A percentile compares a stretch with the other conserved stretches of the same genome.
Evolutionary conservation across 2,329 filamentous ascomycete genomes (phyloP).

Genomic region (Talaromyces atroroseus): DNA sequence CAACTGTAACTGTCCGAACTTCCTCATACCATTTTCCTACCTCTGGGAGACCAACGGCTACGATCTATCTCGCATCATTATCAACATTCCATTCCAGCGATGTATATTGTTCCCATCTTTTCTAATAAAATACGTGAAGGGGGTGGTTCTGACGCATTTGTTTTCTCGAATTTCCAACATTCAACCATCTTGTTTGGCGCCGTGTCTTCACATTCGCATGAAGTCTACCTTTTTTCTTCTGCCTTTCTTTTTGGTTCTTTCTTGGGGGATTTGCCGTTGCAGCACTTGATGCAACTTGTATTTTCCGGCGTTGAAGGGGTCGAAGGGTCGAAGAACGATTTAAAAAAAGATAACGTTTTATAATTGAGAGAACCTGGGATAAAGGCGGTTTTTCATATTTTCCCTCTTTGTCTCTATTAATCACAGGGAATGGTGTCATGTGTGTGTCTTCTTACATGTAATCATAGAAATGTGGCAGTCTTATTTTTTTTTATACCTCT

Average conservation of each 20-base stretch:
- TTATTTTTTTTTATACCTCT: background rate
- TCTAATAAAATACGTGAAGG: background rate
- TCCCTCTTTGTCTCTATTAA: background rate
- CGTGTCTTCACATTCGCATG: conserved; percentile 2
- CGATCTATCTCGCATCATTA: background rate
- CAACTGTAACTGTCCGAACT: no score
- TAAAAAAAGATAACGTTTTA: background rate
- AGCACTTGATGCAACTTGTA: background rate
- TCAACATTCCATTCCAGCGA: conserved; percentile 7
- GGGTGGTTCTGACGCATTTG: background rate
- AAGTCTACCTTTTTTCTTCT: background rate
- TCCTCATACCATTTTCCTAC: no score
- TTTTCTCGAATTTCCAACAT: background rate
- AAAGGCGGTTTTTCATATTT: background rate
- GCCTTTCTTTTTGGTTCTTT: background rate
- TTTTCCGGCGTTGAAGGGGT: background rate
- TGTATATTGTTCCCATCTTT: conserved; percentile 8
- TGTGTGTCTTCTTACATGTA: conserved; percentile 8
- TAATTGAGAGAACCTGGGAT: background rate
- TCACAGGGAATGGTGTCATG: background rate
- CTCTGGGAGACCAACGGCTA: no score
- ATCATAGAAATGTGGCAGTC: conserved; percentile 11
- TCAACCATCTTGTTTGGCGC: background rate
- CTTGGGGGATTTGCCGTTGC: background rate
- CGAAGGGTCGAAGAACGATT: background rate